Evolutionary conservation across 306 rosid species (phyloP).

Genomic region (Oemleria cerasiformis): DNA sequence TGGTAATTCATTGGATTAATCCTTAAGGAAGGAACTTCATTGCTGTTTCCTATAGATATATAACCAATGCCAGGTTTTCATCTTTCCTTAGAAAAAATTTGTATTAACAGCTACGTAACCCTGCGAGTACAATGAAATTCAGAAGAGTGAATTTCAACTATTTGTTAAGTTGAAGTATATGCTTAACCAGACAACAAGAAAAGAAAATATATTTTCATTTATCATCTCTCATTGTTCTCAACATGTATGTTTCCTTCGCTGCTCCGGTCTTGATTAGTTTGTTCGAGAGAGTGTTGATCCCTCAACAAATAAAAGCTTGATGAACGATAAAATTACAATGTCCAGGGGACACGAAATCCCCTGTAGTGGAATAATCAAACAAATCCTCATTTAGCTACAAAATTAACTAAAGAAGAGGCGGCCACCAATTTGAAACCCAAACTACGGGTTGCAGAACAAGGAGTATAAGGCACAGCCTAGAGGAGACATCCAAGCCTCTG

Average conservation of each 20-base stretch:
- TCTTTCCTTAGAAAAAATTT: background rate
- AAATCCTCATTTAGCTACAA: background rate
- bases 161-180: background rate
- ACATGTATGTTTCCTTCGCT: too few species aligned
- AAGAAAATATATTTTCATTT: background rate
- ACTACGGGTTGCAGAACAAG: background rate
- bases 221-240: too few species aligned
- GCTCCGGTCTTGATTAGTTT: too few species aligned
- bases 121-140: background rate
- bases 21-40: background rate
- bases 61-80: conserved; percentile 3
- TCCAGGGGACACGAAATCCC: background rate
- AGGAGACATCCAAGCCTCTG: background rate
- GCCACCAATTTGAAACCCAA: background rate
- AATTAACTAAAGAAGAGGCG: background rate
- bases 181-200: background rate
- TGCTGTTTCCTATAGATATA: background rate
- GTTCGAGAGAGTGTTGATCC: too few species aligned
- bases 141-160: conserved; percentile 1
- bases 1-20: background rate
- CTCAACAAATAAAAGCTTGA: background rate
- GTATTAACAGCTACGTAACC: background rate
- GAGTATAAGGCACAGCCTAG: background rate
- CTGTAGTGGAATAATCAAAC: background rate
- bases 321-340: background rate